Conservation (phyloP, 768 basidiomycete species). For the Agrocybe praecox region DNA sequence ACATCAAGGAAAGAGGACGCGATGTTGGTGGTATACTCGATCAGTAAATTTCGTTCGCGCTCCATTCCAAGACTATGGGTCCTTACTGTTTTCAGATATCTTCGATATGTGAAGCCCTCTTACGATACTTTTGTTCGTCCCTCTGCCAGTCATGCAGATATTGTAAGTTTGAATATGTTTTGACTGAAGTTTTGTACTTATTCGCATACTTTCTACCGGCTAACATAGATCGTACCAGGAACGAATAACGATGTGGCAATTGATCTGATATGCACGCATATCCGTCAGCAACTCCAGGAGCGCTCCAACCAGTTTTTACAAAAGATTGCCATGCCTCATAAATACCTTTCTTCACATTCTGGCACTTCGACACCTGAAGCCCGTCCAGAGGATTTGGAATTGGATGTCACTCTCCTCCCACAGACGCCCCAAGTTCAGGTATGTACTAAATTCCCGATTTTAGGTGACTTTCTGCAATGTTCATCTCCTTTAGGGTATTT, state of each 20-base stretch:
- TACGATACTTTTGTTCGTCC: slow-evolving; percentile 95
- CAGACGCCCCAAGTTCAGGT: slow-evolving; percentile 85
- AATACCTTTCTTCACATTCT: slow-evolving; percentile 35
- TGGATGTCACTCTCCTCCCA: slow-evolving; percentile 62
- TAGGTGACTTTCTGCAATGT: neutral
- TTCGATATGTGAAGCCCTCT: slow-evolving; percentile 93
- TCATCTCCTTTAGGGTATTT: slow-evolving; percentile 67
- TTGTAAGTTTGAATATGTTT: slow-evolving; percentile 49
- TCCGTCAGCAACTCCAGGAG: slow-evolving; percentile 81
- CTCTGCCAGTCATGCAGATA: slow-evolving; percentile 85
- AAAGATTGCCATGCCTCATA: slow-evolving; percentile 63
- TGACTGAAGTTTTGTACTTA: neutral
- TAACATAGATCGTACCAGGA: slow-evolving; percentile 88
- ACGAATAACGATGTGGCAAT: slow-evolving; percentile 88
- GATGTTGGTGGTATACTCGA: slow-evolving; percentile 86
- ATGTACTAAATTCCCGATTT: slow-evolving; percentile 10
- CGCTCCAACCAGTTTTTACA: slow-evolving; percentile 74
- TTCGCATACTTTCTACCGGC: neutral
- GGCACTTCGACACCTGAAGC: slow-evolving; percentile 40
- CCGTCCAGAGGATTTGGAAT: slow-evolving; percentile 41
- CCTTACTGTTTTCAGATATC: slow-evolving; percentile 56
- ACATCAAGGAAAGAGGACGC: slow-evolving; percentile 86
- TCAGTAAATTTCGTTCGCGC: slow-evolving; percentile 53
- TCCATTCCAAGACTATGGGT: no score
- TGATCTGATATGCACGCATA: slow-evolving; percentile 90